Conservation (phyloP, 805 yeast species). For the Candida ascalaphidarum region DNA sequence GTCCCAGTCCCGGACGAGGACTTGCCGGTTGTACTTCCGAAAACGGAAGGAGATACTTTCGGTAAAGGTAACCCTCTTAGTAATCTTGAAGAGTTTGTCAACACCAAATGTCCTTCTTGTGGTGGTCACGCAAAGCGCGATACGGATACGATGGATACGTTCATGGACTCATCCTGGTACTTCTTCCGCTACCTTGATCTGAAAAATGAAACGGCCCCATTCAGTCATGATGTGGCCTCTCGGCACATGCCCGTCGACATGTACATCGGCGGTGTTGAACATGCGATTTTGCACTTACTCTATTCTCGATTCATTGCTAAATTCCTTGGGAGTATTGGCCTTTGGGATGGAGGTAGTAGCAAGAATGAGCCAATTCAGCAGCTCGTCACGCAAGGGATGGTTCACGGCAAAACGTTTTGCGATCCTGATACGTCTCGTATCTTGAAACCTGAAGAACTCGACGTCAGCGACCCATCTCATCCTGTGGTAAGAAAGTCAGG, state of each 20-base stretch:
- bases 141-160: conserved; percentile 98
- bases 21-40: conserved; percentile 77
- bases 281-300: conserved; percentile 85
- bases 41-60: conserved; percentile 41
- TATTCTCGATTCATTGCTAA: conserved; percentile 84
- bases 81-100: conserved; percentile 56
- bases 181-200: conserved; percentile 79
- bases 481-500: conserved; percentile 47
- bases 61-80: conserved; percentile 62
- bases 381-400: conserved; percentile 95
- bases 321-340: conserved; percentile 57
- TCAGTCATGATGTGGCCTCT: conserved; percentile 41
- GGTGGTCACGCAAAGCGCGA: conserved; percentile 69
- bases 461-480: conserved; percentile 23
- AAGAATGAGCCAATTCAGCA: conserved; percentile 75
- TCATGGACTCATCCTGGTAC: conserved; percentile 98
- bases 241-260: conserved; percentile 73
- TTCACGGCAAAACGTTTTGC: conserved; percentile 77
- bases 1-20: conserved; percentile 89
- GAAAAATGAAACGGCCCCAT: conserved; percentile 47
- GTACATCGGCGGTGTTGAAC: conserved; percentile 94
- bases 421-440: conserved; percentile 70
- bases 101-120: conserved; percentile 78
- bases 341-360: conserved; percentile 53
- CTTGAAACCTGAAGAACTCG: conserved; percentile 72